phyloP scores from a whole-genome alignment of 2,329 filamentous ascomycete species.

The Trichophaea hybrida region DNA sequence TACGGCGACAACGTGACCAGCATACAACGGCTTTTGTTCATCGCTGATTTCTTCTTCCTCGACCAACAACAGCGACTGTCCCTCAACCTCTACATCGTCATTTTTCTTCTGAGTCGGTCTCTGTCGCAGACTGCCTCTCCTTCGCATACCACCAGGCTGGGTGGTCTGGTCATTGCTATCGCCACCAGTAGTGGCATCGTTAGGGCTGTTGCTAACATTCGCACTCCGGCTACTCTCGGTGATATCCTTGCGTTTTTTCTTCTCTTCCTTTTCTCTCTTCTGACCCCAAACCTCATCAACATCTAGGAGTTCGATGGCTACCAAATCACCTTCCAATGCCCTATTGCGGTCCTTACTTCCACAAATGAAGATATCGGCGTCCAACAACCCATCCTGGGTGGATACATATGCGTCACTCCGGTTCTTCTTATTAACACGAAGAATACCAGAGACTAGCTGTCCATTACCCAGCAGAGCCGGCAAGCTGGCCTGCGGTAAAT shows the following conservation, averaged over 20 bases:
- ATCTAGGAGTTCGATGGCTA: slow-evolving; percentile 88
- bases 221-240: slow-evolving; percentile 72
- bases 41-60: slow-evolving; percentile 99
- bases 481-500: slow-evolving; percentile 84
- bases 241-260: slow-evolving; percentile 99
- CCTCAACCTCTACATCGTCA: slow-evolving; percentile 96
- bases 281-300: slow-evolving; percentile 98
- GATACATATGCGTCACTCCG: slow-evolving; percentile 96
- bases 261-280: slow-evolving; percentile 98
- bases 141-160: slow-evolving; percentile 51
- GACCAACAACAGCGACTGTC: slow-evolving; percentile 87
- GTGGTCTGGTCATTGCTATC: slow-evolving; percentile 35
- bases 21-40: slow-evolving; percentile 92
- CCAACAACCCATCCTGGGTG: slow-evolving; percentile 69
- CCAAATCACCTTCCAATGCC: slow-evolving; percentile 86
- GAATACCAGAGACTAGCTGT: slow-evolving; percentile 86
- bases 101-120: slow-evolving; percentile 99
- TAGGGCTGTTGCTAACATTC: slow-evolving; percentile 51
- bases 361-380: slow-evolving; percentile 98
- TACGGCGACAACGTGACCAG: slow-evolving; percentile 91
- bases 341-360: slow-evolving; percentile 98
- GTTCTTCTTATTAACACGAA: slow-evolving; percentile 99
- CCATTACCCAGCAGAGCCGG: slow-evolving; percentile 82
- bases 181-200: slow-evolving; percentile 48
- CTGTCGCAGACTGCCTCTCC: slow-evolving; percentile 88